phyloP scores from a whole-genome alignment of 192 early-diverging fungal species.

The Podila verticillata region DNA sequence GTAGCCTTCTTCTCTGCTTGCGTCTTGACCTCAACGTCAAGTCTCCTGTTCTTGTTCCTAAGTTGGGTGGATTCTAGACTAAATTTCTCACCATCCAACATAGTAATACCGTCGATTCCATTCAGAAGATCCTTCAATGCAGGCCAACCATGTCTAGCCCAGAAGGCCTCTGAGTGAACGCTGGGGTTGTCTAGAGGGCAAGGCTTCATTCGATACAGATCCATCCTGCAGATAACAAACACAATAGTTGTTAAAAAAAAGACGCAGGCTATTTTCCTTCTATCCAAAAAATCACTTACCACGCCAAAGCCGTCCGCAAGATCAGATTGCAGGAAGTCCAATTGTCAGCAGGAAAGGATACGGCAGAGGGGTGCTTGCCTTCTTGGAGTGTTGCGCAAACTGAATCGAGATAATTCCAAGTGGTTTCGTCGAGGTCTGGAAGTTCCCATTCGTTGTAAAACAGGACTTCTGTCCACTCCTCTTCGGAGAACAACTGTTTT shows the following conservation, averaged over 20 bases:
- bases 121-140: no score
- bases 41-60: no score
- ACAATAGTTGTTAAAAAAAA: constrained; percentile 9
- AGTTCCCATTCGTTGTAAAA: constrained; percentile 3
- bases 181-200: no score
- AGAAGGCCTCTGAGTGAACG: constrained; percentile 13
- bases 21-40: no score
- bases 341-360: constrained; percentile 11
- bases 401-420: constrained; percentile 5
- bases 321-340: constrained; percentile 4
- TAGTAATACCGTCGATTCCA: no score
- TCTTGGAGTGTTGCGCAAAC: neutral
- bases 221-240: constrained; percentile 16
- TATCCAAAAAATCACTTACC: constrained; percentile 8
- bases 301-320: constrained; percentile 7
- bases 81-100: no score
- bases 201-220: constrained; percentile 18
- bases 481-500: no score
- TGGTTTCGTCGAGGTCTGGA: constrained; percentile 10
- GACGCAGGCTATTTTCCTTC: constrained; percentile 9
- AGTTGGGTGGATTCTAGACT: no score
- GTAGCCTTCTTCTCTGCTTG: no score
- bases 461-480: constrained; percentile 9
- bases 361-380: constrained; percentile 10
- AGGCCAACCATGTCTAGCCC: constrained; percentile 19